Conservation (phyloP, 345 rosid species). For the Eutrema heterophyllum region DNA sequence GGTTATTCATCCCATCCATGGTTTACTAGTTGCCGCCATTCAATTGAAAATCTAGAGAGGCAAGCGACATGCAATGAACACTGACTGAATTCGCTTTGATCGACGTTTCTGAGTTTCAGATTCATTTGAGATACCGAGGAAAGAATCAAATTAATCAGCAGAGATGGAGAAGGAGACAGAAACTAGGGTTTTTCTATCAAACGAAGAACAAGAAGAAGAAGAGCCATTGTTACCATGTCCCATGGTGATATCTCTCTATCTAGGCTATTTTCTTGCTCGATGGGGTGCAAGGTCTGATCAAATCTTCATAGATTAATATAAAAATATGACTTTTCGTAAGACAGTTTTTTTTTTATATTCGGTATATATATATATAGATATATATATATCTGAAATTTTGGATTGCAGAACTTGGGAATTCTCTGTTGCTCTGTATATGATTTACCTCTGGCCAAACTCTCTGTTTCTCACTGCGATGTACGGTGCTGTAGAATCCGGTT, state of each 20-base stretch:
- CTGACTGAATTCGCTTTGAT: not conserved
- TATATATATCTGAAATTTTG: not conserved
- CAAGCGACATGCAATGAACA: not conserved
- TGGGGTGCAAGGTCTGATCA: conserved; percentile 78
- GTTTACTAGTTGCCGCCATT: not conserved
- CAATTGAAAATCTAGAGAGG: not conserved
- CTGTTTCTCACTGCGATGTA: conserved; percentile 73
- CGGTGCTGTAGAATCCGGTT: conserved; percentile 73
- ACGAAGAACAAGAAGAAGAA: not conserved
- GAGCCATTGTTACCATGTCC: conserved; percentile 13
- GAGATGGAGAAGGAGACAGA: conserved; percentile 19
- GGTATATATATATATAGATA: no score
- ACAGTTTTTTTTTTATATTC: not conserved
- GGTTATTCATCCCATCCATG: not conserved
- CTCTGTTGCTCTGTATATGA: conserved; percentile 85
- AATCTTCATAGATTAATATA: not conserved
- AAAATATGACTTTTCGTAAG: not conserved
- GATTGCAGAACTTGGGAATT: conserved; percentile 91
- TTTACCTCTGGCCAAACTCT: conserved; percentile 83
- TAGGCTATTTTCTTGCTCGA: conserved; percentile 73
- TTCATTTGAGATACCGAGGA: not conserved
- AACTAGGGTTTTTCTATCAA: conserved; percentile 6
- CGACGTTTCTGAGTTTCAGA: conserved; percentile 1
- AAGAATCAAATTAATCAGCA: not conserved
- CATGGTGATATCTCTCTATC: conserved; percentile 46